Base-by-base conservation (phyloP, 768 basidiomycete species). In the Russula sp. region DNA sequence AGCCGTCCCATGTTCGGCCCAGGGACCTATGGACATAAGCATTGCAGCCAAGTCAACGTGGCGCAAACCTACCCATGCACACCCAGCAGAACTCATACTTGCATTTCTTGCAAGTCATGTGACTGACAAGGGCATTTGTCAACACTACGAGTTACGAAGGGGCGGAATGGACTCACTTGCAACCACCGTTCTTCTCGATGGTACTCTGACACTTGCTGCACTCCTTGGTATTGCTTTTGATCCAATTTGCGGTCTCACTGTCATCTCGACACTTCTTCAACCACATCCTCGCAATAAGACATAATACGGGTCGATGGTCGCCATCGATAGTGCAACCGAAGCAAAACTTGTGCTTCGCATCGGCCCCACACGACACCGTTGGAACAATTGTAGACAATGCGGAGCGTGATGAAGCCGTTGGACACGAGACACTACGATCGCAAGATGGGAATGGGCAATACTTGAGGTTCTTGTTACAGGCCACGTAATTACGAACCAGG, bases 31-130 rank as follows among this genome's bases (percentile, higher is more conserved):
- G 67, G 61, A 63, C 59, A 67, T n/a, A n/a, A 20, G 22, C 10
- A 39, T 64, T 9, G 68, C 71, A 59, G 66, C 66, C 75, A 78
- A 70, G 72, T 79, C 68, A 73, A 74, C 69, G 63, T 50, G 22
- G 67, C 62, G 11, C 55, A 59, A 31, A 27, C 72, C 70, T 71
- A 83, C 90, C 96, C 94, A 98, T 97, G 77, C 97, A 99, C 45
- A 99, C 95, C 97, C 97, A 99, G 74, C 97, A 99, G 75, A 98
- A 99, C 78, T 93, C 92, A 68, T 94, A 85, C 71, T 93, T 96
- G 82, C 97, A 98, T 77, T 98, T 98, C 82, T 97, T 96, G 80
- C 97, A 98, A 20, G 96, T 98, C 96, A 99, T 99, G 75, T 99
- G 97, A 80, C 95, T 97, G 67, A 9, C 45, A 62, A 27, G 20